Base-by-base conservation (phyloP, 306 rosid genomes). In the Albizia julibrissin region DNA sequence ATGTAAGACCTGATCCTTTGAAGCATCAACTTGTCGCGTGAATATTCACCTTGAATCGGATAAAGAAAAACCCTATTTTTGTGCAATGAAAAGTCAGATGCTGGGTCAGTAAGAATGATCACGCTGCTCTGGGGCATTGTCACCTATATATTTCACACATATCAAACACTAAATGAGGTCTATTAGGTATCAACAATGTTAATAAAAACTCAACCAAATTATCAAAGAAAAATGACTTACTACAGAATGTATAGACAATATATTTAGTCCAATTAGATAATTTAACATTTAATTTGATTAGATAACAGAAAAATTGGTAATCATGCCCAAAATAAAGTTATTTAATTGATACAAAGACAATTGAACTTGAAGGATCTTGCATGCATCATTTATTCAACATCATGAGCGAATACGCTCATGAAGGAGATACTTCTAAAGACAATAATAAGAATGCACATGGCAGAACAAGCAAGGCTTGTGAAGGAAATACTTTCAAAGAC, bases 1-100 rank as follows among this genome's bases (percentile, higher is more conserved):
- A 95, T 93, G 94, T 95, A 95, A 87, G 98, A 92, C 93, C 93
- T 92, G 92, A 93, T 93, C 94, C 99, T 93, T 89, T 93, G 99
- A 85, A 95, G 98, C 98, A 95, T 95, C 96, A 95, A 89, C 90
- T 87, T 87, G 97, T 91, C 98, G 75, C 97, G 90, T 19, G 97
- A 89, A 86, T 93, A 95, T 82, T 93, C 96, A 87, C 98, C 98
- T 87, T 81, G 91, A 73, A 95, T 87, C 69, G 94, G 96, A 83
- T 89, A 84, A 50, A 88, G 74, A 79, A 89, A 83, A 77, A 95
- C 98, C 84, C 89, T 79, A 70, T 86, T 70, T 90, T 92, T 89
- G 75, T 54, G 88, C 49, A 95, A 52, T 27, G 92, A 87, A 50
- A 95, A 88, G 87, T 91, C 93, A 79, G 99, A 92, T 26, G 81